Percentiles rank a stretch among this genome's conserved stretches.
Conservation (phyloP, 2,329 filamentous ascomycete genomes). For the Penicillium nordicum region DNA sequence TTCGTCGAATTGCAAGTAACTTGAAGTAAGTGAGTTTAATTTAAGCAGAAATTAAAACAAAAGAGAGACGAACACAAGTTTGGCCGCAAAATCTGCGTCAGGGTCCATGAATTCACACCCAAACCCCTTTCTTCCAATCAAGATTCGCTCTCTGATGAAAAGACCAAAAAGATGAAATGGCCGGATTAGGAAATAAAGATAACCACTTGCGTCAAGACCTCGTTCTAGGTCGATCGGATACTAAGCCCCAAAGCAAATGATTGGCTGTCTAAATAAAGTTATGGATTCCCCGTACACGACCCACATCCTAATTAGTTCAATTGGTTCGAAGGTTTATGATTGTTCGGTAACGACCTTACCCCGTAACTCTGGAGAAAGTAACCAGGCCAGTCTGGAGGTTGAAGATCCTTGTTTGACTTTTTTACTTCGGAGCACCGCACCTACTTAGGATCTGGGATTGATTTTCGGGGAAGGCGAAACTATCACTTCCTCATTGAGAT, state of each 20-base stretch:
- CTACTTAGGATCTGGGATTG: not conserved
- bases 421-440: not conserved
- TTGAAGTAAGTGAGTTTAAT: not conserved
- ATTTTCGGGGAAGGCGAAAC: not conserved
- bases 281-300: no score
- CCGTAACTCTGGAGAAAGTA: not conserved
- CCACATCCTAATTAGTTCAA: not conserved
- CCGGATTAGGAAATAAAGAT: slow-evolving; percentile 6
- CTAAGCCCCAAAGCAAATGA: not conserved
- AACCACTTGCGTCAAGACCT: slow-evolving; percentile 19
- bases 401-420: not conserved
- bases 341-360: not conserved
- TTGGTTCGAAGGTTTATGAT: no score
- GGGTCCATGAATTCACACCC: not conserved
- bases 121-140: not conserved
- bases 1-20: not conserved
- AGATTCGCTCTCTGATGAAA: not conserved
- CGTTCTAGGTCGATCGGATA: not conserved
- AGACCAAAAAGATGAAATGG: not conserved
- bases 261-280: not conserved
- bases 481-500: not conserved
- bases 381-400: not conserved
- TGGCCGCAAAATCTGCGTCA: not conserved
- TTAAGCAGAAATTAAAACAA: not conserved
- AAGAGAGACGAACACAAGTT: not conserved